Evolutionary conservation across 768 basidiomycete species (phyloP), one percentile per base, ranked within the genome.

Genomic region (Asterophora parasitica): DNA sequence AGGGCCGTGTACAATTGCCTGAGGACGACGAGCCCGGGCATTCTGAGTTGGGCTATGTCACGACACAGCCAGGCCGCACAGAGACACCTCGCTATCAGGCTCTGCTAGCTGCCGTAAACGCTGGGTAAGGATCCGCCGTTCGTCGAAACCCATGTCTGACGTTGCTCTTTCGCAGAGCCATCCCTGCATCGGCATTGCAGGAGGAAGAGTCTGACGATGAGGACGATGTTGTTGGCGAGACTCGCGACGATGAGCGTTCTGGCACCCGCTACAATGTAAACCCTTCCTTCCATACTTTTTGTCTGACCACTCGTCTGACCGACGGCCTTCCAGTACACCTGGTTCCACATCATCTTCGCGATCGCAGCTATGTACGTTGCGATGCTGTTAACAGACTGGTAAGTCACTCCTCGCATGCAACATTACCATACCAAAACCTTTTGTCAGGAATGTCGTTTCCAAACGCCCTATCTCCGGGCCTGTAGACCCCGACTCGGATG

Each of bases 281-380:
- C 62, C 46, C 16, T 23, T n/a, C 38, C 40, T 26, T 37, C 40
- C 9, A 35, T 30, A 39, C 35, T 17, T 31, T 17, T 16, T n/a
- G 34, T 15, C 20, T 30, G 16, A 17, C 13, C 17, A 23, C 47
- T 56, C n/a, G n/a, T n/a, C n/a, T n/a, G n/a, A n/a, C n/a, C 16
- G 55, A 31, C 28, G 23, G 16, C 37, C 33, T 30, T 15, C 4
- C 56, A 96, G 93, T 99, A 99, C 64, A 82, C 92, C 1, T 99
- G 93, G 92, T 98, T 99, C 82, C 96, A 99, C 62, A 69, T 97
- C 65, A 97, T 99, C 59, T 99, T 98, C 62, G 82, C 88, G 37
- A 86, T 98, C 57, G 96, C 83, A 23, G 76, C 92, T 11, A 98
- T 98, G 96, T 99, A 99, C 67, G 92, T 97, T 19, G 92, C 90